Evolutionary conservation across 2,329 filamentous ascomycete genomes (phyloP).

Genomic region (Nemania sp.): DNA sequence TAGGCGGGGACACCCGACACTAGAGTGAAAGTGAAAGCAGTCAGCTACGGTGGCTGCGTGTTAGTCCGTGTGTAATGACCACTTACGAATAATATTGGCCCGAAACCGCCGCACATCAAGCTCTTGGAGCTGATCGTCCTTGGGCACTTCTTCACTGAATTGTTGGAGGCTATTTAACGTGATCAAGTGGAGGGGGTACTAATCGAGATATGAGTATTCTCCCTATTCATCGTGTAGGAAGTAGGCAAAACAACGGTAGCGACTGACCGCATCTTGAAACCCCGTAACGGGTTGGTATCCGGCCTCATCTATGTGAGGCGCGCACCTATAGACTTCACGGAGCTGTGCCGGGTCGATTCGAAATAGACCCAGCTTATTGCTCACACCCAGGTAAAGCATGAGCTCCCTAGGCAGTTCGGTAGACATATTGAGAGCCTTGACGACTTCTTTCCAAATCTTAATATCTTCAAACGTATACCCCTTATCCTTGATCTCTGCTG

Average conservation of each 20-base stretch:
- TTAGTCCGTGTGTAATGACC: background rate
- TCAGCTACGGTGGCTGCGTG: background rate
- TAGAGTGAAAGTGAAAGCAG: conserved; percentile 33
- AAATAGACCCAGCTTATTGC: conserved; percentile 68
- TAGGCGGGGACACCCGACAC: conserved; percentile 66
- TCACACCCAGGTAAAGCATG: conserved; percentile 66
- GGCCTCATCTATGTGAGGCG: conserved; percentile 59
- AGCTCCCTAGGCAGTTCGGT: conserved; percentile 65
- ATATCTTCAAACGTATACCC: conserved; percentile 65
- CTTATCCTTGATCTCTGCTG: conserved; percentile 58
- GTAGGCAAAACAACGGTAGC: background rate
- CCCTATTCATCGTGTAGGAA: background rate
- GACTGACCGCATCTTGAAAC: conserved; percentile 69
- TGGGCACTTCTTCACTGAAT: conserved; percentile 59
- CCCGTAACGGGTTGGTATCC: conserved; percentile 68
- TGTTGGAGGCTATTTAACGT: conserved; percentile 66
- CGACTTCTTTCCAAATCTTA: conserved; percentile 64
- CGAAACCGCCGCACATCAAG: conserved; percentile 69
- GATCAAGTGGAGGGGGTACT: conserved; percentile 72
- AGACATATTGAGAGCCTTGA: conserved; percentile 59
- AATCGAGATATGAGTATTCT: conserved; percentile 2
- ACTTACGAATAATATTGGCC: conserved; percentile 69
- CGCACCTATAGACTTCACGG: conserved; percentile 62
- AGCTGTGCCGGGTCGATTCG: conserved; percentile 62
- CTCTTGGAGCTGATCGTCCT: conserved; percentile 50